A percentile compares a stretch with the other conserved stretches of the same genome.
These are phyloP conservation scores for Alternaria sp. DNA, from an alignment of 2,329 filamentous ascomycete species.

Conservation along the genomic window DNA sequence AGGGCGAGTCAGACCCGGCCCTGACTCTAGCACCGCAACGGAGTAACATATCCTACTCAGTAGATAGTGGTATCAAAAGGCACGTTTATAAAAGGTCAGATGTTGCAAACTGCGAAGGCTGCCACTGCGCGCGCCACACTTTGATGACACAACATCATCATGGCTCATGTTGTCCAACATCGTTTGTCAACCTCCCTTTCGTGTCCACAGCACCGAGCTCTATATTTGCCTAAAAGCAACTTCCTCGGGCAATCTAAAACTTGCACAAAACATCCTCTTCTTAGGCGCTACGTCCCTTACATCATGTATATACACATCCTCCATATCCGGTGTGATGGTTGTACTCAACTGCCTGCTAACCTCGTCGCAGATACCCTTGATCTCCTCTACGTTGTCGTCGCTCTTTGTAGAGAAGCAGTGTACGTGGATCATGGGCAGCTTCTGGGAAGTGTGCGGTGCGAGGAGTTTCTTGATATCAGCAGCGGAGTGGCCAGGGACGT, in stretches of 20 bases:
- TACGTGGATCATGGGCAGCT: constrained; percentile 85
- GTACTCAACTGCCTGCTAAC: constrained; percentile 69
- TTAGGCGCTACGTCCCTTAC: constrained; percentile 90
- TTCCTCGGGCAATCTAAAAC: constrained; percentile 81
- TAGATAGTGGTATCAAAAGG: not conserved
- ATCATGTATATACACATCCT: constrained; percentile 64
- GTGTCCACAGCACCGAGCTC: not conserved
- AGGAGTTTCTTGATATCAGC: constrained; percentile 42
- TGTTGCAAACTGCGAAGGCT: not conserved
- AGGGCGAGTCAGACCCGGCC: not conserved
- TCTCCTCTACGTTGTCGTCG: constrained; percentile 72
- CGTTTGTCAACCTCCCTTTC: not conserved
- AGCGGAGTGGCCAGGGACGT: constrained; percentile 51
- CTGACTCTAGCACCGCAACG: not conserved
- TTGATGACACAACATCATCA: not conserved
- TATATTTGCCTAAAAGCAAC: constrained; percentile 73
- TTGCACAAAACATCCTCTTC: constrained; percentile 97
- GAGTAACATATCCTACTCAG: not conserved
- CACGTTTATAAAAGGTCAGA: not conserved
- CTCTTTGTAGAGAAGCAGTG: constrained; percentile 91
- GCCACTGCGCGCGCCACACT: not conserved
- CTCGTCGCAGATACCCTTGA: constrained; percentile 68
- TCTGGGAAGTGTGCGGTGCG: constrained; percentile 53
- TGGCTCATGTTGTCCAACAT: not conserved
- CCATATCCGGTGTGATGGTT: constrained; percentile 65